Evolutionary conservation across 1,139 yeast species (phyloP).

Genomic region (Suhomyces terraborum): DNA sequence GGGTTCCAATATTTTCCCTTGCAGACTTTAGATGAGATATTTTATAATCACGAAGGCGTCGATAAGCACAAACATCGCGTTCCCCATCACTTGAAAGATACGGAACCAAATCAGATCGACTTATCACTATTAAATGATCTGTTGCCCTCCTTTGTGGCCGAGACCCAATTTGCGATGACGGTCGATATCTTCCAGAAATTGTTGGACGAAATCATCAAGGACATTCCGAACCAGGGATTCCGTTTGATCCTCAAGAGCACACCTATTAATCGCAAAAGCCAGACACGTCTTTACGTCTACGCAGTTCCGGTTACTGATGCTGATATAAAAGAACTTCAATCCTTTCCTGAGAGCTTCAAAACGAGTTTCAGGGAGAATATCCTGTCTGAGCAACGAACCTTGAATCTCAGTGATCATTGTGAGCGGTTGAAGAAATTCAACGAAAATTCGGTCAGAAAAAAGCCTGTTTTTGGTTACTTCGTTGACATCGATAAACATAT

Average conservation of each 20-base stretch:
- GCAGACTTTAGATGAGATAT: constrained; percentile 60
- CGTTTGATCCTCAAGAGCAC: constrained; percentile 34
- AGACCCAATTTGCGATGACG: constrained; percentile 69
- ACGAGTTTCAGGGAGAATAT: constrained; percentile 27
- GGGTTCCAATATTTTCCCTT: constrained; percentile 90
- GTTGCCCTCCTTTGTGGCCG: constrained; percentile 59
- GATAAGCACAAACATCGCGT: constrained; percentile 28
- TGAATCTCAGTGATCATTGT: constrained; percentile 21
- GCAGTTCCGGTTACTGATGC: constrained; percentile 37
- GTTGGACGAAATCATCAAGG: constrained; percentile 41
- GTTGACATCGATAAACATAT: constrained; percentile 16
- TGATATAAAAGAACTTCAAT: constrained; percentile 29
- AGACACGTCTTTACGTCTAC: constrained; percentile 27
- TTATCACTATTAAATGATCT: constrained; percentile 30
- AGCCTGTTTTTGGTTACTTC: constrained; percentile 14
- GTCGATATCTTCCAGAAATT: constrained; percentile 57
- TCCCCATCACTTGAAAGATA: constrained; percentile 36
- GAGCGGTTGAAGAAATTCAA: constrained; percentile 21
- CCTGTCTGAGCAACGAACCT: constrained; percentile 18
- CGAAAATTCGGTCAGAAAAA: constrained; percentile 11
- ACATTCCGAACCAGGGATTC: constrained; percentile 30
- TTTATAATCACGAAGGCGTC: constrained; percentile 26
- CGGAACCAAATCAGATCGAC: constrained; percentile 14
- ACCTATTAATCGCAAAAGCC: constrained; percentile 7
- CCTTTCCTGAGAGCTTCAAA: constrained; percentile 21